Conservation (phyloP, 208 protist species). For the Acanthamoeba castellanii region DNA sequence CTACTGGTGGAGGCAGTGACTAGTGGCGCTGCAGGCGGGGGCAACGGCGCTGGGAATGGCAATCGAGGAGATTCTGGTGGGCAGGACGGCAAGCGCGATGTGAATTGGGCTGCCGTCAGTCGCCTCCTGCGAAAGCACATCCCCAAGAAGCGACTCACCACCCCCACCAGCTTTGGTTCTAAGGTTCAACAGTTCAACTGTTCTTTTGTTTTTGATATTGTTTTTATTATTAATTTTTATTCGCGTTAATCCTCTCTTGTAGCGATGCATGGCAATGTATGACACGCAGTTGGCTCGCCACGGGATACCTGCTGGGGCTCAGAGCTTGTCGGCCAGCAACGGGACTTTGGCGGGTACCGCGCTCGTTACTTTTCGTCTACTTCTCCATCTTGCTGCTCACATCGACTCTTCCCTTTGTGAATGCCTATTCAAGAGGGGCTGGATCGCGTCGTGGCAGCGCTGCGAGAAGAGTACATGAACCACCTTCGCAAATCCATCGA, state of each 20-base stretch:
- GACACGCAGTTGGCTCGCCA: background rate
- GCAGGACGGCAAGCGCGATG: background rate
- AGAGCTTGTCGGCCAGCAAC: background rate
- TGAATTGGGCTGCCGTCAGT: background rate
- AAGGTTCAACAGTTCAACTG: background rate
- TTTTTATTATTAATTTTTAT: background rate
- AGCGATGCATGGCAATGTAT: background rate
- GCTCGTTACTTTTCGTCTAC: no score
- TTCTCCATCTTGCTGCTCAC: no score
- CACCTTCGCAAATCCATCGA: background rate
- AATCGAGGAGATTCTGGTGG: background rate
- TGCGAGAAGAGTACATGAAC: background rate
- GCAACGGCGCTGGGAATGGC: background rate
- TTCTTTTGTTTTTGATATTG: background rate
- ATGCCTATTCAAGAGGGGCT: background rate
- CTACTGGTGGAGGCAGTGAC: conserved; percentile 24
- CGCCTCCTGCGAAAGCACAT: conserved; percentile 8
- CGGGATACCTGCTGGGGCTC: background rate
- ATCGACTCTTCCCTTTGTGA: background rate
- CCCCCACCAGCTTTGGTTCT: background rate
- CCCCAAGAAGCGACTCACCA: background rate
- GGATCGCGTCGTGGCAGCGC: background rate
- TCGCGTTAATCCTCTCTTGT: background rate
- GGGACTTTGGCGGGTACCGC: background rate
- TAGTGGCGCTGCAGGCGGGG: background rate